Evolutionary conservation across 805 yeast genomes (phyloP).

Genomic region (Kodamaea neixiangensis): DNA sequence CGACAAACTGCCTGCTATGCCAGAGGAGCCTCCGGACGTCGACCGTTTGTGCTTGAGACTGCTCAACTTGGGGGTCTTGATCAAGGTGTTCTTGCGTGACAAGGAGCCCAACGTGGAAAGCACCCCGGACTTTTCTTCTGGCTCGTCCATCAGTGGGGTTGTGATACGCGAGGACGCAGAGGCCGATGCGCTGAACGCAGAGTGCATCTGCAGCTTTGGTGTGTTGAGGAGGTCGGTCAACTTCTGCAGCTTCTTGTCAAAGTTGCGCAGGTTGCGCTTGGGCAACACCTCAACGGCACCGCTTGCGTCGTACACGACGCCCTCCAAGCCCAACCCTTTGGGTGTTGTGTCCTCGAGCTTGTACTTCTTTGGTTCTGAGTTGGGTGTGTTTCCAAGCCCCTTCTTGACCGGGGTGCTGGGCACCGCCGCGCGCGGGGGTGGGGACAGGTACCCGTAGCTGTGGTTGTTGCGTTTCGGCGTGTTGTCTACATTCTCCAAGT

Average conservation of each 20-base stretch:
- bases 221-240: constrained; percentile 4
- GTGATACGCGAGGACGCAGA: constrained; percentile 2
- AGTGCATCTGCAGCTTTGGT: not conserved
- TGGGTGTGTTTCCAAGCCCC: constrained; percentile 15
- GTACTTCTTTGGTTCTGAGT: constrained; percentile 12
- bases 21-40: constrained; percentile 32
- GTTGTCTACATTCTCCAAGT: constrained; percentile 14
- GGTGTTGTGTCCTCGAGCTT: constrained; percentile 8
- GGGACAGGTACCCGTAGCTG: constrained; percentile 23
- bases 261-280: constrained; percentile 4
- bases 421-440: constrained; percentile 40
- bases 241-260: constrained; percentile 1
- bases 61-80: constrained; percentile 31
- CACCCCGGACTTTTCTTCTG: constrained; percentile 3
- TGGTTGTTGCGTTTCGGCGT: constrained; percentile 18
- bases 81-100: constrained; percentile 30
- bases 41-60: constrained; percentile 44
- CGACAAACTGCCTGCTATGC: not conserved
- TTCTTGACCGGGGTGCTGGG: constrained; percentile 30
- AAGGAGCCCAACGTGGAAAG: constrained; percentile 10
- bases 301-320: constrained; percentile 26
- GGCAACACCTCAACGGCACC: constrained; percentile 1
- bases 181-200: not conserved
- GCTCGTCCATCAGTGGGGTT: constrained; percentile 35
- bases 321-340: constrained; percentile 42